Evolutionary conservation across 441 rosid species (phyloP), one percentile per base, ranked within the genome.

Genomic region (Syzygium malaccense): DNA sequence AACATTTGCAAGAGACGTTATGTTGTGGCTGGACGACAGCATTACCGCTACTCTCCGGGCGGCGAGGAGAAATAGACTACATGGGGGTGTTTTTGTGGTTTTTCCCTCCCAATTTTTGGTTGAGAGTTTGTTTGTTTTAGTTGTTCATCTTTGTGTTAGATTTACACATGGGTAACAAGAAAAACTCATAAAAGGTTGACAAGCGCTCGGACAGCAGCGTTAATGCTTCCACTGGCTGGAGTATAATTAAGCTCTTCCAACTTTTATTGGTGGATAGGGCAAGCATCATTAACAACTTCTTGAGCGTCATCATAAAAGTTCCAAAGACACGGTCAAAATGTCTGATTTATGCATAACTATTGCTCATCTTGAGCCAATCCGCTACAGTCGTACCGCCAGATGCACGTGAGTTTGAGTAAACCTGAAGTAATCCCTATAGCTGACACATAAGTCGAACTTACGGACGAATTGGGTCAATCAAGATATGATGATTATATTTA

Each of bases 401-500:
- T 28, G 30, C 33, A n/a, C 14, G 33, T 60, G 9, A 14, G 30
- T 60, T 60, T 28, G 68, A 28, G 33, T 60, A n/a, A 60, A 60
- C 32, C 7, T 8, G 13, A 8, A 60, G 33, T 60, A 28, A 60
- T 60, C 68, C 33, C 17, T 3, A 58, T 15, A 58, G 4, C 30
- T 14, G 53, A 12, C 0, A 0, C 0, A 28, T 28, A 28, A 28
- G 68, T 28, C 33, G 15, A 60, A 60, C 68, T 6, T 62, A n/a
- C 0, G 0, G 15, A 62, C 6, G 30, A 0, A 14, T 3, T 62
- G 4, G 33, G 33, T 62, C 0, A n/a, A 28, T n/a, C 1, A 0
- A 62, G 10, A 62, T 62, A 62, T 62, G 19, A 62, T 62, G 19
- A 62, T 62, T 62, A 14, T 62, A 28, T 60, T 28, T 28, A 28